Percentiles rank a stretch among this genome's conserved stretches.
These are phyloP conservation scores for Phyllosticta citriasiana DNA, from an alignment of 2,329 filamentous ascomycete genomes.

Conservation along the genomic window DNA sequence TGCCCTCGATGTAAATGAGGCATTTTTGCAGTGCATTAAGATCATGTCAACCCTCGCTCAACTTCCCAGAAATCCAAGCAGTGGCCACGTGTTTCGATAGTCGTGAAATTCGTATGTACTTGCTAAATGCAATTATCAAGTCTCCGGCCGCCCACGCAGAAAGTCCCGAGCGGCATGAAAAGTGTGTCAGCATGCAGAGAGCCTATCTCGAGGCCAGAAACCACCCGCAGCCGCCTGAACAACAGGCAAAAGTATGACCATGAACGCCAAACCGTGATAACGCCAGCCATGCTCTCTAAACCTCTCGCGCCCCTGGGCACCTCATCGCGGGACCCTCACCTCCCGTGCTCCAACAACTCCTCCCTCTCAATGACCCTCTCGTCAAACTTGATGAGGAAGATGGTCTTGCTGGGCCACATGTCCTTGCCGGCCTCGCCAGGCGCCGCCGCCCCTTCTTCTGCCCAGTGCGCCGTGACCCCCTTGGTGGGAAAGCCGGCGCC, in stretches of 20 bases:
- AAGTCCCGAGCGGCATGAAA: neutral
- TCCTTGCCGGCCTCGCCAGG: slow-evolving; percentile 45
- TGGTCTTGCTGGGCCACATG: slow-evolving; percentile 93
- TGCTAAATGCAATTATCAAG: too few species aligned
- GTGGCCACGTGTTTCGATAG: too few species aligned
- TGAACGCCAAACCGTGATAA: neutral
- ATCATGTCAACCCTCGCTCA: too few species aligned
- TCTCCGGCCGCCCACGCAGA: too few species aligned
- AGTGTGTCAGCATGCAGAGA: neutral
- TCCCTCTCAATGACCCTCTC: slow-evolving; percentile 88
- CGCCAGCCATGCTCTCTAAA: neutral
- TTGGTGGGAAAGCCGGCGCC: slow-evolving; percentile 76
- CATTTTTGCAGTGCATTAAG: too few species aligned
- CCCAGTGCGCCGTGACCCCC: slow-evolving; percentile 77
- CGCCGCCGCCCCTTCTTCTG: slow-evolving; percentile 42
- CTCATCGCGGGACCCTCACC: slow-evolving; percentile 15
- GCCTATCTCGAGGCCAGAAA: neutral
- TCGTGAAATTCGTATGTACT: too few species aligned
- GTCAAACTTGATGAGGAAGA: slow-evolving; percentile 89
- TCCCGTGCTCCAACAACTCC: slow-evolving; percentile 60
- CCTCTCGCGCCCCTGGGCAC: neutral
- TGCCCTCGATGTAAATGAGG: too few species aligned
- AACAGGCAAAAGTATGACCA: neutral
- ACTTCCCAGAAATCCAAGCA: too few species aligned
- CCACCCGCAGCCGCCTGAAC: neutral